These are phyloP conservation scores for Alternaria gaisen DNA, from an alignment of 2,329 filamentous ascomycete genomes.

Conservation along the genomic window DNA sequence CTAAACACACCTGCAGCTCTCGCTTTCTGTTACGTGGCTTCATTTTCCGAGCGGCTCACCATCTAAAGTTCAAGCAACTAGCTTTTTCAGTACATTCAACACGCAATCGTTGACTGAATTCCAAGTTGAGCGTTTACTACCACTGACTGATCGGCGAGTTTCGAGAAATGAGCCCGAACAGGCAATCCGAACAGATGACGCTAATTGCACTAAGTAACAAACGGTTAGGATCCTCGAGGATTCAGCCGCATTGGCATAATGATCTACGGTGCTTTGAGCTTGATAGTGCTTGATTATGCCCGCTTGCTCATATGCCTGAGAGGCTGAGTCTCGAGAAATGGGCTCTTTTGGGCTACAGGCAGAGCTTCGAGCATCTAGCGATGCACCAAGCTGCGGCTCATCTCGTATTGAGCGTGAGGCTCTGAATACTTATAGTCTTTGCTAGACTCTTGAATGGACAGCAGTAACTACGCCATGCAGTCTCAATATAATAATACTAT, in stretches of 20 bases:
- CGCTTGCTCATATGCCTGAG: background rate
- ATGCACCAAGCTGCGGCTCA: background rate
- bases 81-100: background rate
- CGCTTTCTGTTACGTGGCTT: too few relatives aligned
- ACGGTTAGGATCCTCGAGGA: background rate
- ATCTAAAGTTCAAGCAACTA: background rate
- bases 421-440: background rate
- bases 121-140: background rate
- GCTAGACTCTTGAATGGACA: background rate
- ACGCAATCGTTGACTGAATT: background rate
- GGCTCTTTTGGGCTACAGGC: background rate
- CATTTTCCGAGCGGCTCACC: too few relatives aligned
- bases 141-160: background rate
- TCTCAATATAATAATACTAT: background rate
- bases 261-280: background rate
- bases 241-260: background rate
- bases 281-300: background rate
- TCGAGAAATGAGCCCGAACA: background rate
- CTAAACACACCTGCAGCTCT: too few relatives aligned
- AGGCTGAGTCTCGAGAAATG: background rate
- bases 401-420: background rate
- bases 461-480: background rate
- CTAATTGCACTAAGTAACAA: background rate
- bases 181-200: background rate
- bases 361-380: background rate